Evolutionary conservation across 1,284 basidiomycete species (phyloP), one percentile per base, ranked within the genome.

Genomic region (Microbotryum lychnidis-dioicae): DNA sequence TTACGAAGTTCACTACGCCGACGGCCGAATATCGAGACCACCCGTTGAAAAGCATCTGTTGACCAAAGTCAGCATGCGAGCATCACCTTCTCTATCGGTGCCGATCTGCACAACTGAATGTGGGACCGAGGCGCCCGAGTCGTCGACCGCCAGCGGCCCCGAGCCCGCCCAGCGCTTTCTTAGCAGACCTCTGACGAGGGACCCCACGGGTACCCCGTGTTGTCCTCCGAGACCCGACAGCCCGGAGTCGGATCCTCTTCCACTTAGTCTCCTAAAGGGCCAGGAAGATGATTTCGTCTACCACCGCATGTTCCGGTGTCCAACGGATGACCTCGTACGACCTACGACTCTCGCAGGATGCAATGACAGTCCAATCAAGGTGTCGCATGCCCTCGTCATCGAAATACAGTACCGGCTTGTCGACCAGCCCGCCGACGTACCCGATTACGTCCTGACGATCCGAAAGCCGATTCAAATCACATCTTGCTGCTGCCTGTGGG

Each of bases 291-390:
- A n/a, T 3, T 49, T 21, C 7, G 25, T 27, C 8, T 55, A 55
- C 37, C 59, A 62, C 10, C 33, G 60, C 2, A 59, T 63, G 20
- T 52, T 56, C 49, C 58, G 67, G 3, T 58, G 62, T 2, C 65
- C 67, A 21, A 25, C 48, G 37, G 67, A 69, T 55, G 65, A 69
- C 42, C 37, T 55, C n/a, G 62, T 66, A 2, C 42, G 67, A 4
- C 57, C 67, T 7, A 55, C 62, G 9, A 67, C 67, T 8, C 61
- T 69, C 6, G 54, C 57, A 1, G 61, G 50, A 1, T 50, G 59
- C 3, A 53, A 8, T 31, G 31, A 61, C 2, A 58, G 58, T n/a
- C 46, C n/a, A 48, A 69, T 69, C 14, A 21, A 61, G 9, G 67
- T 65, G 1, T 16, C 31, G 18, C 65, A 69, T 37, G 42, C 20